Conservation (phyloP, 2,329 filamentous ascomycete genomes). For the Xylaria multiplex region DNA sequence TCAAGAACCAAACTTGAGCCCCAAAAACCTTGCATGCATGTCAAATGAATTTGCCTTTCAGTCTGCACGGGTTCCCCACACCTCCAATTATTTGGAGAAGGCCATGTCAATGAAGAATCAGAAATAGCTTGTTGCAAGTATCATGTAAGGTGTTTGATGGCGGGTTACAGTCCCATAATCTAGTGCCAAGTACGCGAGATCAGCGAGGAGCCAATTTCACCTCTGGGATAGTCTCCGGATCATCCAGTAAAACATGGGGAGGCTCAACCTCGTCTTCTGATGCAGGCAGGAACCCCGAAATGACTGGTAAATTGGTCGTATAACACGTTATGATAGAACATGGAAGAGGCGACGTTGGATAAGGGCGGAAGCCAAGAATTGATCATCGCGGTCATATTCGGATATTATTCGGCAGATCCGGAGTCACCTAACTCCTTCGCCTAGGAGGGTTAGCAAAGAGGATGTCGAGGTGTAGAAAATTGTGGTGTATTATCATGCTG, state of each 20-base stretch:
- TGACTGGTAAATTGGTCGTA: slow-evolving; percentile 14
- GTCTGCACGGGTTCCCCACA: slow-evolving; percentile 24
- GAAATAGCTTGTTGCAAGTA: slow-evolving; percentile 15
- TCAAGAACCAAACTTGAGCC: slow-evolving; percentile 30
- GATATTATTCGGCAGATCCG: slow-evolving; percentile 26
- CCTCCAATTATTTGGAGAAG: slow-evolving; percentile 31
- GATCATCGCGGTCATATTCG: slow-evolving; percentile 27
- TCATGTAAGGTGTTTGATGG: slow-evolving; percentile 16
- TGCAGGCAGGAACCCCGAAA: slow-evolving; percentile 12
- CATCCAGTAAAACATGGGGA: neutral
- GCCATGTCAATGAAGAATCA: slow-evolving; percentile 17
- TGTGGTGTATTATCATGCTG: neutral
- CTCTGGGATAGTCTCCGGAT: slow-evolving; percentile 1
- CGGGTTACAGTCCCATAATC: neutral
- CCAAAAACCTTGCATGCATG: slow-evolving; percentile 27
- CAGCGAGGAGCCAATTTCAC: slow-evolving; percentile 12
- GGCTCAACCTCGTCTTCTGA: neutral
- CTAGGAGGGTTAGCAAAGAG: slow-evolving; percentile 12
- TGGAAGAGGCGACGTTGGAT: slow-evolving; percentile 6
- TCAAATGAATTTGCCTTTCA: slow-evolving; percentile 25
- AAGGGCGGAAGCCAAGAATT: slow-evolving; percentile 24
- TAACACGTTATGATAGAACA: slow-evolving; percentile 7
- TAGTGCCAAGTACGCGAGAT: slow-evolving; percentile 10
- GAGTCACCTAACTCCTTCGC: slow-evolving; percentile 26
- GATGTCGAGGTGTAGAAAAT: neutral